phyloP scores from a whole-genome alignment of 192 early-diverging fungal genomes.

The Podila epigama region DNA sequence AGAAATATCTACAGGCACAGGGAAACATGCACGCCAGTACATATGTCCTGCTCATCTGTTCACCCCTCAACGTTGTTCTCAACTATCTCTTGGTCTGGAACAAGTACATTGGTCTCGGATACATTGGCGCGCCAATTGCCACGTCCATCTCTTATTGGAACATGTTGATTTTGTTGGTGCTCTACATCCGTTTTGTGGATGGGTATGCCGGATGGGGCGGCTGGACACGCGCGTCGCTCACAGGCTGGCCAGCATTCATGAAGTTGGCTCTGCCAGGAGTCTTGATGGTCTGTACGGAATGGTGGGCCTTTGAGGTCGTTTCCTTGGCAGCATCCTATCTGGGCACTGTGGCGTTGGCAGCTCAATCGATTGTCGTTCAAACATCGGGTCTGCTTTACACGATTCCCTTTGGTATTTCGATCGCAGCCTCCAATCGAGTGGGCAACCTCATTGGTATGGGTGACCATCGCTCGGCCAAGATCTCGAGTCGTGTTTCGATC shows the following conservation, averaged over 20 bases:
- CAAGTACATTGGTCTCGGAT: conserved; percentile 70
- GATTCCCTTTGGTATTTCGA: conserved; percentile 80
- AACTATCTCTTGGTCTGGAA: conserved; percentile 88
- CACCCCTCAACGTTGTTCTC: conserved; percentile 76
- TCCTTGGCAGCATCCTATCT: conserved; percentile 81
- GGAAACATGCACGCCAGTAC: conserved; percentile 86
- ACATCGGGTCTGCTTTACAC: conserved; percentile 75
- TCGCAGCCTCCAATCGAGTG: conserved; percentile 83
- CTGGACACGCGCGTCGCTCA: conserved; percentile 75
- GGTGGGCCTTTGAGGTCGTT: conserved; percentile 78
- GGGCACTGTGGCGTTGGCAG: conserved; percentile 77
- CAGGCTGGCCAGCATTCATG: conserved; percentile 64
- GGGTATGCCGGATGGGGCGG: conserved; percentile 88
- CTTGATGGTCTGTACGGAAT: conserved; percentile 81
- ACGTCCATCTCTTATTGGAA: conserved; percentile 79
- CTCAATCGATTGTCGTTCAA: conserved; percentile 84
- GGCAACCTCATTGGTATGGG: conserved; percentile 77
- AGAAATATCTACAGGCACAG: conserved; percentile 89
- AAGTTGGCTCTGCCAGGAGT: conserved; percentile 82
- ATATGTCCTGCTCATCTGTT: conserved; percentile 70
- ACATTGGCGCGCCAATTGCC: conserved; percentile 86
- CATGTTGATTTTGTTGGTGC: conserved; percentile 66
- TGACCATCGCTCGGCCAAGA: conserved; percentile 54
- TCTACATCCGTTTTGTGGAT: conserved; percentile 71
- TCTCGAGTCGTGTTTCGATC: conserved; percentile 60